Evolutionary conservation across 805 yeast genomes (phyloP), one percentile per base, ranked within the genome.

Genomic region (Candida berthetii): DNA sequence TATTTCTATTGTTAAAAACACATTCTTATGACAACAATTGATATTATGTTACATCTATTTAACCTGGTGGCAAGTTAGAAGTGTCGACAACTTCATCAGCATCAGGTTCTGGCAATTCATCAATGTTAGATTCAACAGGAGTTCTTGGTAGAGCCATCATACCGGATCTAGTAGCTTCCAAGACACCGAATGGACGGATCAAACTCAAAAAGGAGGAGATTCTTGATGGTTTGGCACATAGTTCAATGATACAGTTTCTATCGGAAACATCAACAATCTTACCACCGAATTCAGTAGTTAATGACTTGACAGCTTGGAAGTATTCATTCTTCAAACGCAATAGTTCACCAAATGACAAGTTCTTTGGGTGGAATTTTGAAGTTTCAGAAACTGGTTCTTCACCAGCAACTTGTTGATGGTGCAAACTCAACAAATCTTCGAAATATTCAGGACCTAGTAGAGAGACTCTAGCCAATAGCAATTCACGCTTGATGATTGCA

Each of bases 91-190:
- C 77, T 42, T 84, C 86, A 42, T 70, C 64, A 29, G 82, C 85
- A 45, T 76, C 80, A 47, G 68, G 68, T 14, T 66, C 65, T 27
- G 69, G 68, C 11, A 67, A 72, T 9, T 74, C 83, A 24, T 72
- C 79, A 18, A 69, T 74, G 16, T 67, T 74, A 35, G 62, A 67
- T 31, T 58, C 56, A 52, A 89, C 68, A 35, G 96, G 96, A 38
- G 98, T 87, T 76, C 97, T 82, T 58, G 98, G 95, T 56, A 93
- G 75, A 9, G 98, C 99, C 91, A 93, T 89, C 95, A 91, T 87
- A 68, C 99, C 99, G 20, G 96, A 84, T 69, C 99, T 80, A 35
- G 97, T 96, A 55, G 91, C 85, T 68, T 93, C 99, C 57, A 93
- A 75, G 44, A 93, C 82, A 58, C 99, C 99, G 60, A 93, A 93